These are phyloP conservation scores for Xylaria sp. DNA, from an alignment of 2,329 filamentous ascomycete genomes.

Conservation along the genomic window DNA sequence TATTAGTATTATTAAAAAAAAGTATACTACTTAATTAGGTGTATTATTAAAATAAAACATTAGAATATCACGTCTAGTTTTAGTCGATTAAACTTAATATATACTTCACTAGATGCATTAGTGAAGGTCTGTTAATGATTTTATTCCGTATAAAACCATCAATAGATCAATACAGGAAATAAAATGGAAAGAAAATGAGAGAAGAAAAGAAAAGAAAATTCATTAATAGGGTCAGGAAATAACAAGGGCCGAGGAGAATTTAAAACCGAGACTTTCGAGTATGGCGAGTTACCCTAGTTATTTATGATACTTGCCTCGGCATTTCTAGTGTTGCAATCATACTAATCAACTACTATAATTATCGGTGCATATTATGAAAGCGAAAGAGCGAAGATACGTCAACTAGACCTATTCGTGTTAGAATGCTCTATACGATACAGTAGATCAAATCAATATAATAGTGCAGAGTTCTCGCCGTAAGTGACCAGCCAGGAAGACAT, in stretches of 20 bases:
- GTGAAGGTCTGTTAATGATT: too few species aligned
- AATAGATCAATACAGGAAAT: not conserved
- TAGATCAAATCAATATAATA: constrained; percentile 20
- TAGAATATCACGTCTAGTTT: too few species aligned
- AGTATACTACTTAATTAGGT: too few species aligned
- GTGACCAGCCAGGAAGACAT: not conserved
- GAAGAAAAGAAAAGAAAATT: not conserved
- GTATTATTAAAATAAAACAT: too few species aligned
- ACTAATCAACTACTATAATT: not conserved
- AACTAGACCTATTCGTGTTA: not conserved
- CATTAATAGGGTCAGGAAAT: not conserved
- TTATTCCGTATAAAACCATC: too few species aligned
- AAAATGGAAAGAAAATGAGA: not conserved
- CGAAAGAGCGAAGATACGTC: constrained; percentile 4
- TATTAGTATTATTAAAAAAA: too few species aligned
- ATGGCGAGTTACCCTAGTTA: not conserved
- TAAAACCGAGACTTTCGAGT: not conserved
- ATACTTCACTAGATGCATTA: too few species aligned
- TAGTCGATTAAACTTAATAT: too few species aligned
- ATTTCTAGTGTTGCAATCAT: not conserved
- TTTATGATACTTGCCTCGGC: constrained; percentile 16
- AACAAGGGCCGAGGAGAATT: not conserved
- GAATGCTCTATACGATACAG: not conserved
- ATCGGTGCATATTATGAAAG: constrained; percentile 7
- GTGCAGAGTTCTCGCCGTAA: not conserved